Conservation (phyloP, 306 rosid species). For the Cicer yamashitae region DNA sequence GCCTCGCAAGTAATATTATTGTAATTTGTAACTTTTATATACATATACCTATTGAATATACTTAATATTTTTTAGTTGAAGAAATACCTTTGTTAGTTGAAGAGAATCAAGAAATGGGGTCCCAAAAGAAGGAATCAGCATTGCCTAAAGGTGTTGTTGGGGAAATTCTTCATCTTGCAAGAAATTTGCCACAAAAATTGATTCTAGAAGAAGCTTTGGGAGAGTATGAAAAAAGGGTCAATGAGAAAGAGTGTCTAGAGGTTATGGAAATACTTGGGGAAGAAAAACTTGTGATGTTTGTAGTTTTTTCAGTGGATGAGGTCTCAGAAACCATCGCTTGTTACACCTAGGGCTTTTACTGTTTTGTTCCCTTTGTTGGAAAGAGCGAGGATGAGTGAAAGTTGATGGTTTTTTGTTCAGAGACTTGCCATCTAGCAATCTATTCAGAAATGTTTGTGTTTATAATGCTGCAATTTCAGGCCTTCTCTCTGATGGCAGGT, state of each 20-base stretch:
- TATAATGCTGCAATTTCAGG: conserved; percentile 87
- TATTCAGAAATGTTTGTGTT: conserved; percentile 72
- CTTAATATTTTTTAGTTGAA: neutral
- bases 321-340: conserved; percentile 68
- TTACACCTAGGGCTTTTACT: conserved; percentile 70
- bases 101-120: conserved; percentile 36
- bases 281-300: conserved; percentile 58
- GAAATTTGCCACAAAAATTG: conserved; percentile 60
- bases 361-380: conserved; percentile 79
- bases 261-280: conserved; percentile 65
- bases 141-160: conserved; percentile 57
- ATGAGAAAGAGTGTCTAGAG: conserved; percentile 60
- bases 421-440: conserved; percentile 64
- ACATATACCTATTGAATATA: no score
- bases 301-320: conserved; percentile 94
- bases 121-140: conserved; percentile 37
- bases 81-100: conserved; percentile 5
- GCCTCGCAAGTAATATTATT: no score
- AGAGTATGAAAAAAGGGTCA: conserved; percentile 62
- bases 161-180: conserved; percentile 70
- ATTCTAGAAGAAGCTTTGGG: conserved; percentile 74
- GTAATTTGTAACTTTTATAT: no score
- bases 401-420: conserved; percentile 60
- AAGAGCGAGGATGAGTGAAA: conserved; percentile 79
- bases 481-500: conserved; percentile 45